These are phyloP conservation scores for Plantago major DNA, from an alignment of 257 asterid genomes.

Conservation along the genomic window DNA sequence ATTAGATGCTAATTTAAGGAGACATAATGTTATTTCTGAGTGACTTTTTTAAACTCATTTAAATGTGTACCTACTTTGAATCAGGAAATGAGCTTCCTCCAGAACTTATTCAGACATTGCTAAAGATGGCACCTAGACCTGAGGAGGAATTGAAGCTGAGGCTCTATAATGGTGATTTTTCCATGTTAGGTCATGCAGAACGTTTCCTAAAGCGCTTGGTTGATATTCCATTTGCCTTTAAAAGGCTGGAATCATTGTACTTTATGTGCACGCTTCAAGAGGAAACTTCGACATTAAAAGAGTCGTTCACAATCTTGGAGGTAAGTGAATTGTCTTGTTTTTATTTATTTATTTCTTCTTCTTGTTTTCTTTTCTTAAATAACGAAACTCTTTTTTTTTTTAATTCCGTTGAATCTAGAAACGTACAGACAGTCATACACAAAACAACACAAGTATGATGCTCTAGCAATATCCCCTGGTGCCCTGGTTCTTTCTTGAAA, in stretches of 20 bases:
- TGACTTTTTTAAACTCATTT: neutral
- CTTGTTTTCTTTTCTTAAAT: neutral
- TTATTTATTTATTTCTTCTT: neutral
- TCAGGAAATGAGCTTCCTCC: slow-evolving; percentile 62
- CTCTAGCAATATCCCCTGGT: too few relatives aligned
- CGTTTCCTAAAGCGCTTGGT: slow-evolving; percentile 62
- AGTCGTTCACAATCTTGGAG: slow-evolving; percentile 49
- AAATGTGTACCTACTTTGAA: slow-evolving; percentile 19
- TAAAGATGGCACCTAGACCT: slow-evolving; percentile 70
- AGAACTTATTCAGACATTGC: slow-evolving; percentile 55
- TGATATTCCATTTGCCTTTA: slow-evolving; percentile 62
- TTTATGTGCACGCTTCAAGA: slow-evolving; percentile 62
- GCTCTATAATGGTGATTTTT: slow-evolving; percentile 44
- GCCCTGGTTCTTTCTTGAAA: too few relatives aligned
- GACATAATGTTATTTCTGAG: neutral
- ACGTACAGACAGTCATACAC: too few relatives aligned
- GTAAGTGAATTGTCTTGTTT: slow-evolving; percentile 24
- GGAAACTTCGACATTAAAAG: slow-evolving; percentile 39
- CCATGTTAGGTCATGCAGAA: slow-evolving; percentile 61
- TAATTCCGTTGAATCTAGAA: too few relatives aligned
- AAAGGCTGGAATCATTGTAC: slow-evolving; percentile 53
- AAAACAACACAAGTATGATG: too few relatives aligned
- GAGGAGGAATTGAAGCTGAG: slow-evolving; percentile 67
- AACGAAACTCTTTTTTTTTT: neutral
- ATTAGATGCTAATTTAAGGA: too few relatives aligned